These are phyloP conservation scores for Mycena belliarum DNA, from an alignment of 768 basidiomycete species.

Conservation along the genomic window DNA sequence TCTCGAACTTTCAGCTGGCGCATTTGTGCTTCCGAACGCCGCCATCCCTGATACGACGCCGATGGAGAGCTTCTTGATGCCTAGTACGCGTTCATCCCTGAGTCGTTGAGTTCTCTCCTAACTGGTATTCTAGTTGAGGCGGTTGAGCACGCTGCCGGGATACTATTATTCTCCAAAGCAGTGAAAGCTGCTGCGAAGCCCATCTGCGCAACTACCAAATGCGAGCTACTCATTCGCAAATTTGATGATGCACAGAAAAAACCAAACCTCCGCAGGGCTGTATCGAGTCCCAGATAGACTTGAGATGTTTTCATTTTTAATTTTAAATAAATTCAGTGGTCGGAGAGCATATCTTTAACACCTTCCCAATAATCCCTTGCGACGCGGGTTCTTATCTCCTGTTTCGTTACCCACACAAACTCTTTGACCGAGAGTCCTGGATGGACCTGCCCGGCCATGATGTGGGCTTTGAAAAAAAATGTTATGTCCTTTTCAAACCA, in stretches of 20 bases:
- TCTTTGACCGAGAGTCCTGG: slow-evolving; percentile 60
- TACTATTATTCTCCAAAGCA: slow-evolving; percentile 82
- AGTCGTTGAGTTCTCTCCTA: background rate
- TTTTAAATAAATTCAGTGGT: slow-evolving; percentile 42
- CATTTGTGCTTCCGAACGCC: slow-evolving; percentile 96
- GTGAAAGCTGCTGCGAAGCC: slow-evolving; percentile 77
- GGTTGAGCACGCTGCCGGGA: slow-evolving; percentile 88
- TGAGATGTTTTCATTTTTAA: slow-evolving; percentile 12
- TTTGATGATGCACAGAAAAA: slow-evolving; percentile 91
- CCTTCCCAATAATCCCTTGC: slow-evolving; percentile 71
- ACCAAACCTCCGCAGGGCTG: slow-evolving; percentile 49
- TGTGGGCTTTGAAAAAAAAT: slow-evolving; percentile 95
- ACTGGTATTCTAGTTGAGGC: slow-evolving; percentile 65
- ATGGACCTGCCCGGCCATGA: slow-evolving; percentile 82
- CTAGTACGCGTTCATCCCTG: slow-evolving; percentile 50
- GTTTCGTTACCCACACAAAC: slow-evolving; percentile 93
- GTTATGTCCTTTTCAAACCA: slow-evolving; percentile 64
- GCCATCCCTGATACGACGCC: slow-evolving; percentile 83
- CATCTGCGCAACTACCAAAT: slow-evolving; percentile 87
- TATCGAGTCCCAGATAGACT: slow-evolving; percentile 50
- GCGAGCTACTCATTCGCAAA: slow-evolving; percentile 81
- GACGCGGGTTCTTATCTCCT: slow-evolving; percentile 80
- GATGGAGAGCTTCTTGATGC: slow-evolving; percentile 78
- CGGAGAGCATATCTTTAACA: slow-evolving; percentile 81
- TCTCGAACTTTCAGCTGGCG: slow-evolving; percentile 82